A percentile compares a stretch with the other conserved stretches of the same genome.
These are phyloP conservation scores for Tardiomyces blankii DNA, from an alignment of 1,139 yeast species.

Conservation along the genomic window DNA sequence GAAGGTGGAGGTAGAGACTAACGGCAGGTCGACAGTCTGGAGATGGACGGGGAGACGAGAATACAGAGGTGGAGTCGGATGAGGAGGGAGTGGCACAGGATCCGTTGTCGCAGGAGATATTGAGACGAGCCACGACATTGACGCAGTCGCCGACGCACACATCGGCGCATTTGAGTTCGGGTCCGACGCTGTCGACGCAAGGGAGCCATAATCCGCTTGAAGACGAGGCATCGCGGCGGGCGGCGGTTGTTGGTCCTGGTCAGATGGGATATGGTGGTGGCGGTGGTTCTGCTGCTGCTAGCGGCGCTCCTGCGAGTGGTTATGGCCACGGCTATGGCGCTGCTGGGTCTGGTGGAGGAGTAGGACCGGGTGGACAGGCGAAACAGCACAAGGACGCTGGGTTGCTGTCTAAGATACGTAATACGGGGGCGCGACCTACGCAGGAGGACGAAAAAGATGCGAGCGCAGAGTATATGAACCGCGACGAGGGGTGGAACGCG, in stretches of 20 bases:
- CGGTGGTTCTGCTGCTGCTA: neutral
- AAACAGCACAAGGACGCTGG: neutral
- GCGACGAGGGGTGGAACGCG: slow-evolving; percentile 27
- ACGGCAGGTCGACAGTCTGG: too few relatives aligned
- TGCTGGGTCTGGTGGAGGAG: too few relatives aligned
- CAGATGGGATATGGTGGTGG: too few relatives aligned
- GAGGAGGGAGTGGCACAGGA: neutral
- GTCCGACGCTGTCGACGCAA: too few relatives aligned
- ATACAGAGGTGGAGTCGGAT: neutral
- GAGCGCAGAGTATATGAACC: neutral
- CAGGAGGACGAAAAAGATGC: neutral
- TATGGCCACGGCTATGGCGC: neutral
- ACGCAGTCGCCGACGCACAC: too few relatives aligned
- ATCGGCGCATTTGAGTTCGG: too few relatives aligned
- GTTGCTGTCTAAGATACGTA: neutral
- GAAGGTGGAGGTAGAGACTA: too few relatives aligned
- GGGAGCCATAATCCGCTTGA: too few relatives aligned
- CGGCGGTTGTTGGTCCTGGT: too few relatives aligned
- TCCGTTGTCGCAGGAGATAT: neutral
- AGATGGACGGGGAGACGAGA: neutral
- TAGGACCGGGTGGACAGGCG: neutral
- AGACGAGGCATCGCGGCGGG: too few relatives aligned
- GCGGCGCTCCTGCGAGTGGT: too few relatives aligned
- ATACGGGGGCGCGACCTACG: neutral
- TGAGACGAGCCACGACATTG: neutral